Evolutionary conservation across 2,329 filamentous ascomycete genomes (phyloP), one percentile per base, ranked within the genome.

Genomic region (Sclerotinia trifoliorum): DNA sequence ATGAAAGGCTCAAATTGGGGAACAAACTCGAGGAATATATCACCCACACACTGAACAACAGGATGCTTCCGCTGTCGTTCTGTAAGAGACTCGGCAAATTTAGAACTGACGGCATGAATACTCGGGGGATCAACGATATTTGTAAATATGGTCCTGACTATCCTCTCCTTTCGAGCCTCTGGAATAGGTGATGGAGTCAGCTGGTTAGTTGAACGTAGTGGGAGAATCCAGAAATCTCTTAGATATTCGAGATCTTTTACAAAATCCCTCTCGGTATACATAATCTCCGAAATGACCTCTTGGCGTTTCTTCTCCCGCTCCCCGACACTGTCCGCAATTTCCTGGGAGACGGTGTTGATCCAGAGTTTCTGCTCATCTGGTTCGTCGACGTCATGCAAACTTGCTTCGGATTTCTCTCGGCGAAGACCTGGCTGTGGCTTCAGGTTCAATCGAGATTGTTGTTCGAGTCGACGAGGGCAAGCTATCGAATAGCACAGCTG

Each of bases 241-340:
- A 99, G 83, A 77, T 99, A 99, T 80, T 99, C 95, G 75, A 99
- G 83, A 79, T 99, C 95, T 82, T 99, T 99, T 78, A 99, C 95
- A 75, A 99, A 99, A 80, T 99, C 95, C 74, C 95, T 88, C 79
- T 99, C 95, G 0, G 95, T 99, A 81, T 99, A 99, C 88, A 96
- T 97, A 71, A 98, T 89, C 79, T 99, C 95, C 7, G 94, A 97
- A 70, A 99, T 97, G 74, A 99, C 92, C 78, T 99, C 95, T 78
- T 99, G 95, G 56, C 95, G 88, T 82, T 98, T 98, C 88, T 97
- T 96, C 79, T 99, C 95, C 73, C 87, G 88, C 73, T 99, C 95
- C 62, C 88, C 89, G 42, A 97, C 90, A 76, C 90, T 92, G 74
- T 98, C 94, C 0, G 94, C 93, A 68, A 99, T 84, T 78, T 98